These are phyloP conservation scores for Phaffia rhodozyma DNA, from an alignment of 1,284 basidiomycete genomes.

Conservation along the genomic window DNA sequence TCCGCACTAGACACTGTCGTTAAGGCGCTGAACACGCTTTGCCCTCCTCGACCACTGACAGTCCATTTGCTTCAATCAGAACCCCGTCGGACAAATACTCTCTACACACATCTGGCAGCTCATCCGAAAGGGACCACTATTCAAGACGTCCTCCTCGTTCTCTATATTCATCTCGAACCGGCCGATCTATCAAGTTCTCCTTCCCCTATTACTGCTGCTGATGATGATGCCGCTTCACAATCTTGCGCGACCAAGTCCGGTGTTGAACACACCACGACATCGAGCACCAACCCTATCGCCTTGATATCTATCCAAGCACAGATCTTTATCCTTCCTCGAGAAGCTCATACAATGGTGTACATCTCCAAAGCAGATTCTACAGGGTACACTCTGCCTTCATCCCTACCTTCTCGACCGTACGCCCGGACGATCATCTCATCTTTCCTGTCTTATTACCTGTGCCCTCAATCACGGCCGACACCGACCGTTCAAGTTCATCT, in stretches of 20 bases:
- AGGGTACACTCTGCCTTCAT: conserved; percentile 51
- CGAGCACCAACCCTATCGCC: conserved; percentile 39
- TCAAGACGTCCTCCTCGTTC: conserved; percentile 62
- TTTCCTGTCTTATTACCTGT: conserved; percentile 56
- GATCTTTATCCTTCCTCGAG: conserved; percentile 61
- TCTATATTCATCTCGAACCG: conserved; percentile 35
- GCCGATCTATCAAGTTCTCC: neutral
- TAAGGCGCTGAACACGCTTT: conserved; percentile 40
- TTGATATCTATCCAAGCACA: conserved; percentile 70
- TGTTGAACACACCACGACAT: conserved; percentile 18
- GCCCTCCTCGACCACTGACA: conserved; percentile 49
- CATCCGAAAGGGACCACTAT: conserved; percentile 45
- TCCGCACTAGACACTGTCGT: conserved; percentile 35
- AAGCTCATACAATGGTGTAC: conserved; percentile 65
- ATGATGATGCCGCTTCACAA: conserved; percentile 13
- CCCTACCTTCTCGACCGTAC: conserved; percentile 7
- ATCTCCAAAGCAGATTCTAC: conserved; percentile 90
- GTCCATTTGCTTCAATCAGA: conserved; percentile 61
- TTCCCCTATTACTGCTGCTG: neutral
- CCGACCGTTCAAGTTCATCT: conserved; percentile 64
- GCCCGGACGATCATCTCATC: conserved; percentile 46
- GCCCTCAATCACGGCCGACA: conserved; percentile 51
- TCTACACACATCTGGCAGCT: conserved; percentile 59
- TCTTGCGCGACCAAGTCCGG: neutral
- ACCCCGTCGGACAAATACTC: conserved; percentile 48